Conservation (phyloP, 106 monocot species). For the Acorus gramineus region DNA sequence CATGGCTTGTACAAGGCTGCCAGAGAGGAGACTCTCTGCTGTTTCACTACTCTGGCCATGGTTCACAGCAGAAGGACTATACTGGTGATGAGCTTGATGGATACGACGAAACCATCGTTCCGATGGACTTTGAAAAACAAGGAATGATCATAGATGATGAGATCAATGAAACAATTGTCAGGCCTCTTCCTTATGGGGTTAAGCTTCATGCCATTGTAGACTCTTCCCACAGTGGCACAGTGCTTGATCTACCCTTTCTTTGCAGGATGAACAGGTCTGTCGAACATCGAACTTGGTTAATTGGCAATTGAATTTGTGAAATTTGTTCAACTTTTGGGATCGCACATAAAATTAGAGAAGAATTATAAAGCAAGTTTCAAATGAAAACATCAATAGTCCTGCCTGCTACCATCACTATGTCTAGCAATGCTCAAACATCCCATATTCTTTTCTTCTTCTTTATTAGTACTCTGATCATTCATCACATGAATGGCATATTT, state of each 20-base stretch:
- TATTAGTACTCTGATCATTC: neutral
- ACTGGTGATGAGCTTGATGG: constrained; percentile 83
- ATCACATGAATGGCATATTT: neutral
- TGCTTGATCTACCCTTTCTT: constrained; percentile 84
- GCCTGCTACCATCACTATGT: no score
- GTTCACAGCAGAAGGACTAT: constrained; percentile 56
- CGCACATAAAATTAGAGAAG: no score
- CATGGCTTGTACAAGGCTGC: constrained; percentile 86
- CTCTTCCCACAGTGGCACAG: constrained; percentile 88
- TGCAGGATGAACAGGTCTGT: constrained; percentile 80
- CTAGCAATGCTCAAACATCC: no score
- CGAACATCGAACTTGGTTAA: no score
- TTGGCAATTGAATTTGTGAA: no score
- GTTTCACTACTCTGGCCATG: constrained; percentile 94
- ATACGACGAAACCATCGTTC: constrained; percentile 83
- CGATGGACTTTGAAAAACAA: constrained; percentile 76
- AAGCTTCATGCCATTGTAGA: constrained; percentile 93
- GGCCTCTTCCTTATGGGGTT: constrained; percentile 73
- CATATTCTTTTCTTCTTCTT: neutral
- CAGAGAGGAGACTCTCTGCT: constrained; percentile 85
- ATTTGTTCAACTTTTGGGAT: no score
- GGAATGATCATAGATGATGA: constrained; percentile 98
- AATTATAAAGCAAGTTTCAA: no score
- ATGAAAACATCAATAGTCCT: no score
- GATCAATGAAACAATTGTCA: constrained; percentile 79